Base-by-base conservation (phyloP, 2,329 filamentous ascomycete genomes). In the Scortechinia acanthostroma region DNA sequence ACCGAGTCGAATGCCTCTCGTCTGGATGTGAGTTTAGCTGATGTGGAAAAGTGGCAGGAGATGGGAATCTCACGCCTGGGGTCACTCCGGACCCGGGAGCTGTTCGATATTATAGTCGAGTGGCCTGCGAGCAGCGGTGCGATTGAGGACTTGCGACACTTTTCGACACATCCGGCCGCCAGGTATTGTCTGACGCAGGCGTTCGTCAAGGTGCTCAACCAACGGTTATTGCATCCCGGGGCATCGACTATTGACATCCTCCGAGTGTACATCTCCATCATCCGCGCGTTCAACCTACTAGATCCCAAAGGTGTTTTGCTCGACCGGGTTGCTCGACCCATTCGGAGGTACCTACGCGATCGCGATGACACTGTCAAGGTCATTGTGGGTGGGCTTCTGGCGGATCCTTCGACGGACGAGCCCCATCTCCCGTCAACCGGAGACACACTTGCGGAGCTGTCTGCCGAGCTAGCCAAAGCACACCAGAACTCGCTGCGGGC, bases 261-360 rank as follows among this genome's bases (percentile, higher is more conserved):
- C n/a, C 76, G 80, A 49, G 62, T 83, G 4, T 86, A 86, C 57
- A 81, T 85, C 47, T 80, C 73, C 2, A 75, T 84, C 20, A 85
- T 86, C 46, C 74, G 77, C 28, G 73, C 76, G 0, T 85, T 86
- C 51, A 73, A 76, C 43, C 63, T 76, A 16, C 62, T 86, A 14
- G 82, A 86, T 49, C 72, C 80, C 0, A 79, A 79, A 48, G 81
- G 80, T 2, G 80, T 86, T 2, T 62, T 86, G 10, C 68, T 86
- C 1, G 80, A 84, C 51, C 74, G 80, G n/a, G 75, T 85, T 33
- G 77, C 79, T n/a, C 65, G 74, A 17, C 77, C 78, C 0, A 77
- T 86, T 44, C 73, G 81, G 10, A 67, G 71, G 43, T 85, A 85
- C 55, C 64, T 86, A 30, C 70, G 78, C 40, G 74, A 78, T 33